Evolutionary conservation across 23 red algal genomes (phyloP).

Genomic region (Gracilaria gracilis): DNA sequence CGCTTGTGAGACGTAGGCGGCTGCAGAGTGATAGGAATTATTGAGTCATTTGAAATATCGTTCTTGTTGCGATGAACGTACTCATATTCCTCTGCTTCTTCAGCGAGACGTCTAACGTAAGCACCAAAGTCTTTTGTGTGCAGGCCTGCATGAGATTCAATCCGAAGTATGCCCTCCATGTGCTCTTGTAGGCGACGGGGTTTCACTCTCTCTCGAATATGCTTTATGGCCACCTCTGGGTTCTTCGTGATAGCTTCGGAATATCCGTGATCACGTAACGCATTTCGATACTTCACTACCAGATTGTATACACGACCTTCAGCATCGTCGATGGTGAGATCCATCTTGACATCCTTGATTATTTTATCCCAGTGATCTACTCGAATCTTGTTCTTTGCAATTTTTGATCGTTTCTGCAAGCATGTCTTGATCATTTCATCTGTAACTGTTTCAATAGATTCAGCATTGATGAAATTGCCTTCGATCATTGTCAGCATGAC

Average conservation of each 20-base stretch:
- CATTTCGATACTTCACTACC: constrained; percentile 4
- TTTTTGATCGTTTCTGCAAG: neutral
- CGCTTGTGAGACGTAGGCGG: no score
- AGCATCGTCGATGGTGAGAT: constrained; percentile 10
- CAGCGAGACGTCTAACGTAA: neutral
- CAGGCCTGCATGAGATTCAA: neutral
- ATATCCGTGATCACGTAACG: constrained; percentile 2
- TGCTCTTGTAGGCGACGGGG: no score
- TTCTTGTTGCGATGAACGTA: constrained; percentile 11
- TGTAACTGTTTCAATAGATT: neutral
- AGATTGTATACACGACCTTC: constrained; percentile 25
- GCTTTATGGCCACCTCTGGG: no score
- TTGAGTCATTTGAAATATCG: neutral
- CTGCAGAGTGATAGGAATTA: neutral
- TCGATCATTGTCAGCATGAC: constrained; percentile 11
- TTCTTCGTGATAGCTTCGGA: constrained; percentile 3
- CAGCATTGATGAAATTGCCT: neutral
- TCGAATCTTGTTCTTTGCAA: neutral
- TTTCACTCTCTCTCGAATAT: no score
- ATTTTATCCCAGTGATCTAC: neutral
- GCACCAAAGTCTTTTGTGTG: constrained; percentile 48
- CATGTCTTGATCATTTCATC: constrained; percentile 30
- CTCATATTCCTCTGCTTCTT: constrained; percentile 13
- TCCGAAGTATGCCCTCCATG: no score
- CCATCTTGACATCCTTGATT: constrained; percentile 26